Evolutionary conservation across 106 monocot species (phyloP), one percentile per base, ranked within the genome.

Genomic region (Alisma plantagoaquatica): DNA sequence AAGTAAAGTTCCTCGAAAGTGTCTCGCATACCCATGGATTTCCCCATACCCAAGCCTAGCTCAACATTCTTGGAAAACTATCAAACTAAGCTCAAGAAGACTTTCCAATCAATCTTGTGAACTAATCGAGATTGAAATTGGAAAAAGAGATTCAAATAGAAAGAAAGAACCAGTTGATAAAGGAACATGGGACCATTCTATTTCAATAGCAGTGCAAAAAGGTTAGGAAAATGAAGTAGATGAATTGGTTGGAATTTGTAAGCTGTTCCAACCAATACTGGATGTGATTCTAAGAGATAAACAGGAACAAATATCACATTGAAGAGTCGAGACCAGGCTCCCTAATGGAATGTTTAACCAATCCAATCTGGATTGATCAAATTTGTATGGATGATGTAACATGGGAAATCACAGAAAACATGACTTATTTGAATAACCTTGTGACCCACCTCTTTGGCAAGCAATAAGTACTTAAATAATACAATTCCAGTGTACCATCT

Each of bases 401-500:
- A 26, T 27, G 27, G 29, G 27, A 53, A 53, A 53, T 14, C 23
- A 20, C 29, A 26, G 29, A 53, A 53, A 53, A 53, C 7, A 53
- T 26, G 27, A 53, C 53, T 53, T 27, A 53, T 53, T 53, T 29
- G 29, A 53, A 53, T 22, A 53, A 26, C 23, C 53, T 10, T 5
- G 17, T 53, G 53, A 53, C 53, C 53, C 20, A 53, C 56, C 56
- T 56, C 57, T 58, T 58, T 58, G 19, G 41, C 41, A 58, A 42
- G 41, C 15, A 42, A 42, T 58, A 38, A 38, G 32, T 23, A 58
- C 57, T 41, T 42, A 58, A 58, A 42, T 58, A 58, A 58, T 58
- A 58, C 57, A 58, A 58, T 60, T 60, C 27, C 45, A 60, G 45
- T 46, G 18, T 46, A 60, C 57, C 57, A 57, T 57, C 35, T 57